Base-by-base conservation (phyloP, 2,329 filamentous ascomycete genomes). In the Alternaria panax region DNA sequence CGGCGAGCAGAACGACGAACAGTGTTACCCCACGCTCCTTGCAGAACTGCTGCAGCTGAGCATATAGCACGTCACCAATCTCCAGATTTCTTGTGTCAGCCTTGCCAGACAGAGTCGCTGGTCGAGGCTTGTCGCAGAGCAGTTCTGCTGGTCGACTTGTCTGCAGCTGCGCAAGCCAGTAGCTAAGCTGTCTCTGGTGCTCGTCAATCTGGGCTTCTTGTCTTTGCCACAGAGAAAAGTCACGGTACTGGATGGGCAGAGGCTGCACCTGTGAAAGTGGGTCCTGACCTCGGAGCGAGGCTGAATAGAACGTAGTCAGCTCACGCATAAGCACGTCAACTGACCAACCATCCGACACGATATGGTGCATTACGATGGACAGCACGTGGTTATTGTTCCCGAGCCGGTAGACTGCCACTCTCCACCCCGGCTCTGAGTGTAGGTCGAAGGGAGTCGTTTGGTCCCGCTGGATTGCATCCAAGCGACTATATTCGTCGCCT, bases 311-410 rank as follows among this genome's bases (percentile, higher is more conserved):
- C 2, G 9, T 25, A 38, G 28, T 25, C 43, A 59, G n/a, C 38
- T 54, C 48, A 12, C 36, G 14, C 27, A 1, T 28, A 5, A 63
- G 22, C 1, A 63, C 38, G 27, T 63, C 57, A 4, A 50, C 1
- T 1, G 60, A 63, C 60, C 60, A 63, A 30, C 60, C 60, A 25
- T 63, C 60, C 4, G 57, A 63, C 2, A 57, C 32, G 7, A 63
- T 57, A 24, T 63, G 60, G 25, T 63, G 60, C 57, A 63, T 60
- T 1, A 60, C 53, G 12, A 63, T 36, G 2, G 60, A 63, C 0
- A 63, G 27, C 3, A 65, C 60, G n/a, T 55, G 38, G 0, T 51
- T 11, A 5, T 60, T 16, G 16, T 32, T 12, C 3, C 16, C 1
- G 3, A 57, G 5, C 4, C 46, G 46, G 16, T 57, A 57, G 30